Evolutionary conservation across 2,329 filamentous ascomycete species (phyloP), one percentile per base, ranked within the genome.

Genomic region (Claviceps maximensis): DNA sequence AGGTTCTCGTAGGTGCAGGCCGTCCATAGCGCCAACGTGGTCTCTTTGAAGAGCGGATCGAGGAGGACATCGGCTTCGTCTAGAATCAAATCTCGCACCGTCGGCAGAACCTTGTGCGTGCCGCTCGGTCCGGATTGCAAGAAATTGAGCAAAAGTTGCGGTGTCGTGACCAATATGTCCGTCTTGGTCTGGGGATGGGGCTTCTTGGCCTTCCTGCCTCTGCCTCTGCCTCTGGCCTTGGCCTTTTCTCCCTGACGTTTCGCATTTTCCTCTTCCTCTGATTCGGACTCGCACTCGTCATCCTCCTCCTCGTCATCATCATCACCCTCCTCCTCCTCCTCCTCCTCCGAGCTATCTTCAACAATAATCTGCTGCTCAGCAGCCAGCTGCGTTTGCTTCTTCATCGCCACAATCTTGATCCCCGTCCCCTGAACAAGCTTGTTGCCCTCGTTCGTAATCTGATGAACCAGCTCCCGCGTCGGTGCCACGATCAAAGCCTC

Each of bases 41-140:
- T 89, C 23, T 93, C 86, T 54, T 87, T 80, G 73, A 98, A 98
- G 5, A 96, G 75, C 17, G 87, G 84, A 61, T 97, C 90, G 12
- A 98, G 79, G 6, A 98, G 83, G 15, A 97, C 89, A 67, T 98
- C 93, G 1, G 89, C 93, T 73, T 98, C 93, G 63, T 98, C 93
- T 2, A 98, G 74, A 38, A 97, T 78, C 19, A 98, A 72, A 50
- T 82, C 82, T 46, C 77, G 77, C 4, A 96, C 83, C 1, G 79
- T 77, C 0, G 87, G 80, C 5, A 95, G 68, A 5, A 75, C 70
- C 33, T 73, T 69, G 62, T 74, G 51, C 56, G 69, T 65, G 52
- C 71, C 70, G 23, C 70, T 72, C 10, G 75, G 72, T 4, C 67
- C 67, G 44, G 60, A 65, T n/a, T 58, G 66, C 7, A 96, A 69